Evolutionary conservation across 176 grass and related monocot genomes (phyloP), one percentile per base, ranked within the genome.

Genomic region (Phyllostachys edulis): DNA sequence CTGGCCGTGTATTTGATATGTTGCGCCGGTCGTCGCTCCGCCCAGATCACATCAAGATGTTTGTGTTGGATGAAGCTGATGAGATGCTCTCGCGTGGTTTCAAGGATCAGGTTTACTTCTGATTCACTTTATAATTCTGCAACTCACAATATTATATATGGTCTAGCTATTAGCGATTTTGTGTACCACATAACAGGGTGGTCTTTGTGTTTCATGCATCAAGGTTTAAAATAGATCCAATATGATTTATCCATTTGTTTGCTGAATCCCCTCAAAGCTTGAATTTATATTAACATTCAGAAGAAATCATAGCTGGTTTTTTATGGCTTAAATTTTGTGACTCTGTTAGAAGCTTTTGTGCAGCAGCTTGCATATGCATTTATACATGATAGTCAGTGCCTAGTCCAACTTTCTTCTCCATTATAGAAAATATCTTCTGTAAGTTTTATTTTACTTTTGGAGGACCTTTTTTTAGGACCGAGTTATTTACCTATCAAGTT

Each of bases 41-140:
- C 15, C 85, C 94, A 1, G 90, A 96, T 23, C 17, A 81, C 46
- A 96, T 96, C 42, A 96, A 85, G 72, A 96, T 96, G 90, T 96
- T 93, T 85, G 94, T 93, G 52, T 24, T 96, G 80, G 94, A 96
- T 87, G 94, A 96, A 80, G 94, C 94, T 71, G 94, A 93, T 87
- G 94, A 96, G 72, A 96, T 96, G 94, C 91, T 96, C 16, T 96
- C 94, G 0, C 86, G 87, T 64, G 90, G 94, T 46, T 96, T 96
- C 69, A 96, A 92, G 84, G 94, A 96, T 84, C 94, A 96, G 94
- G 94, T 91, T 45, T 73, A 29, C 42, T 67, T 88, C 82, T 45
- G 5, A 71, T 11, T 17, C 11, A 20, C 18, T 52, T 4, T 54
- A 16, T 23, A 38, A 34, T 15, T 47, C 23, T 44, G 44, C 26